A percentile compares a stretch with the other conserved stretches of the same genome.
Evolutionary conservation across 352 stramenopile genomes (phyloP).

Genomic region (Pythium rhizo-oryzae): DNA sequence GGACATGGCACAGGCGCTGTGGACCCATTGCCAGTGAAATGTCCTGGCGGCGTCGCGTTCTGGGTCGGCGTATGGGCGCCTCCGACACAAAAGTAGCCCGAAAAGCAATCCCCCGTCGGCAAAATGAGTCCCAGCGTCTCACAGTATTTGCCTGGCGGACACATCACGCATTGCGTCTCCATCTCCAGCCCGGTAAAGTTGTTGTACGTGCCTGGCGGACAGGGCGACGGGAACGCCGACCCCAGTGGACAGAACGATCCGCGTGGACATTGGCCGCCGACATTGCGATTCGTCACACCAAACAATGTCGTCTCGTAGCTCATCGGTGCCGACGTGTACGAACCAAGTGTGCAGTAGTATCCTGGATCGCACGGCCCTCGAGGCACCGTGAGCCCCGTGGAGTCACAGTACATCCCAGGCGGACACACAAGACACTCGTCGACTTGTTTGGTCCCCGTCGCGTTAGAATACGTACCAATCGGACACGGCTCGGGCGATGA

Average conservation of each 20-base stretch:
- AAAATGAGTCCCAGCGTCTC: constrained; percentile 62
- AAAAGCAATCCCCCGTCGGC: constrained; percentile 74
- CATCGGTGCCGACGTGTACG: constrained; percentile 91
- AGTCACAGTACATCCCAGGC: constrained; percentile 93
- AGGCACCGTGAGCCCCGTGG: constrained; percentile 71
- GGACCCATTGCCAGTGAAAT: constrained; percentile 53
- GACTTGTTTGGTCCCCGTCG: constrained; percentile 65
- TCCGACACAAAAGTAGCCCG: constrained; percentile 82
- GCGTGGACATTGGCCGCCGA: constrained; percentile 65
- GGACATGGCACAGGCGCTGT: constrained; percentile 50
- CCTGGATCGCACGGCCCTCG: constrained; percentile 83
- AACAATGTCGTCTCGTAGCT: constrained; percentile 70
- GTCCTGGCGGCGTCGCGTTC: constrained; percentile 48
- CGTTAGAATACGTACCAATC: constrained; percentile 90
- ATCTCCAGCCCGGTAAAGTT: constrained; percentile 73
- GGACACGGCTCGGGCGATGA: constrained; percentile 82
- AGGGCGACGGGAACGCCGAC: constrained; percentile 56
- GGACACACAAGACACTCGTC: constrained; percentile 88
- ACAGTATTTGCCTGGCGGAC: constrained; percentile 79
- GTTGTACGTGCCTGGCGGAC: constrained; percentile 77
- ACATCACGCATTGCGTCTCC: constrained; percentile 75
- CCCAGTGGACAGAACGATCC: constrained; percentile 75
- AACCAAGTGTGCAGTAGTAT: constrained; percentile 91
- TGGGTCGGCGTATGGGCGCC: constrained; percentile 58
- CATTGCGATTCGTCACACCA: constrained; percentile 64